phyloP scores from a whole-genome alignment of 1,139 yeast species.

The Taphrina wiesneri region DNA sequence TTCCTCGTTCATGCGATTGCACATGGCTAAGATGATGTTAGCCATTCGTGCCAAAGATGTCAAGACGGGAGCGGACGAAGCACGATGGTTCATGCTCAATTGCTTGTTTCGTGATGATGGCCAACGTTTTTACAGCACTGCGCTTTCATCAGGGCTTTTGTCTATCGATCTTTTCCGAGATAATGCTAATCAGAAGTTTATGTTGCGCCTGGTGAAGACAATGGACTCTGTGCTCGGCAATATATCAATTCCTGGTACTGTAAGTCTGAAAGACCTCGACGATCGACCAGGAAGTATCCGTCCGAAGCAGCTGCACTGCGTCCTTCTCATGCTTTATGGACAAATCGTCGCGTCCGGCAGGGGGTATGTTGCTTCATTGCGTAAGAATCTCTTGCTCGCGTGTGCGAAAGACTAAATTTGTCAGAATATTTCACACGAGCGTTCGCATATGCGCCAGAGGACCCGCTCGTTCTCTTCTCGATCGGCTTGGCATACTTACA shows the following conservation, averaged over 20 bases:
- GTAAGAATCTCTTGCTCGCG: conserved; percentile 46
- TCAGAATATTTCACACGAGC: conserved; percentile 57
- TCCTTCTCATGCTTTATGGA: conserved; percentile 74
- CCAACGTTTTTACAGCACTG: conserved; percentile 64
- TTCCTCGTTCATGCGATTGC: conserved; percentile 58
- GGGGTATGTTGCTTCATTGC: conserved; percentile 68
- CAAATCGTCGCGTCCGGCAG: conserved; percentile 78
- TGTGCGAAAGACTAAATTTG: conserved; percentile 50
- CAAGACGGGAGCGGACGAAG: conserved; percentile 54
- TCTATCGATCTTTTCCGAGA: conserved; percentile 65
- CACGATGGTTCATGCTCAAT: conserved; percentile 64
- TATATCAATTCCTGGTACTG: conserved; percentile 70
- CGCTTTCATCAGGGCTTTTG: conserved; percentile 63
- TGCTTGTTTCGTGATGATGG: conserved; percentile 75
- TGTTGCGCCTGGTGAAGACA: conserved; percentile 84
- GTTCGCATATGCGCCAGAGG: conserved; percentile 52
- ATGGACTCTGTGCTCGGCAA: conserved; percentile 66
- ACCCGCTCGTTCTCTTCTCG: conserved; percentile 74
- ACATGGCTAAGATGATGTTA: conserved; percentile 56
- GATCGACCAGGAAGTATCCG: conserved; percentile 45
- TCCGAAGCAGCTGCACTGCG: conserved; percentile 53
- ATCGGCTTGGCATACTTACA: conserved; percentile 84
- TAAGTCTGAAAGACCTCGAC: conserved; percentile 52
- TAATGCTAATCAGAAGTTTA: conserved; percentile 83
- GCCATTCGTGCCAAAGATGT: conserved; percentile 60